Base-by-base conservation (phyloP, 1,284 basidiomycete species). In the Trichosporon faecale region DNA sequence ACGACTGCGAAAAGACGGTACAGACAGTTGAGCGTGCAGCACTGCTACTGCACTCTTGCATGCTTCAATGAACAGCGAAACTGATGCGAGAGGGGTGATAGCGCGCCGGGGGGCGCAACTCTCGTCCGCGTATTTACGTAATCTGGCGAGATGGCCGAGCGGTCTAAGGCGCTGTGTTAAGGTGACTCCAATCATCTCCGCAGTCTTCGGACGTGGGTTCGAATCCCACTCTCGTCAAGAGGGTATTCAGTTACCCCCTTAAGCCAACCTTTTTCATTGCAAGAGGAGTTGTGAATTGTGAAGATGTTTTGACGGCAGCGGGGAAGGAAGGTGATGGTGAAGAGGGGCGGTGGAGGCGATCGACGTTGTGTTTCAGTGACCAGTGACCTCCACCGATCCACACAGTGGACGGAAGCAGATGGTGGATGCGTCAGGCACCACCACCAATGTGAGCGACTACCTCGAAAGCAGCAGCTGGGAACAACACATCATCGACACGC, bases 181-280 rank as follows among this genome's bases (percentile, higher is more conserved):
- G 67, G 66, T 66, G 46, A 61, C 57, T 61, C 27, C 18, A 12
- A 33, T 61, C 57, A 33, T 33, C 57, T 67, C 66, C 66, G 73
- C 70, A 73, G 77, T 78, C 77, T 78, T 78, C 77, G 78, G 77
- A 76, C 78, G 78, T 79, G 78, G 78, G 78, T 79, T 79, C 78
- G 78, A 79, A 79, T 79, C 78, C 78, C 78, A 79, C 77, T 76
- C 69, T 68, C 66, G 66, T 67, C 66, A 66, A 66, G 14, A 61
- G 66, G n/a, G 66, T 33, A 40, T 66, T 61, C 55, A 61, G 52
- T 61, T 60, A 61, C 57, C 29, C 57, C 57, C 57, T 61, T 61
- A 31, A 21, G 57, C 57, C 57, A 61, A 61, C 57, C 55, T 61
- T 61, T 61, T 61, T 61, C 18, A 46, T 9, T 8, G 40, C 11